Conservation (phyloP, 2,329 filamentous ascomycete genomes). For the Allantophomopsis cytisporea region DNA sequence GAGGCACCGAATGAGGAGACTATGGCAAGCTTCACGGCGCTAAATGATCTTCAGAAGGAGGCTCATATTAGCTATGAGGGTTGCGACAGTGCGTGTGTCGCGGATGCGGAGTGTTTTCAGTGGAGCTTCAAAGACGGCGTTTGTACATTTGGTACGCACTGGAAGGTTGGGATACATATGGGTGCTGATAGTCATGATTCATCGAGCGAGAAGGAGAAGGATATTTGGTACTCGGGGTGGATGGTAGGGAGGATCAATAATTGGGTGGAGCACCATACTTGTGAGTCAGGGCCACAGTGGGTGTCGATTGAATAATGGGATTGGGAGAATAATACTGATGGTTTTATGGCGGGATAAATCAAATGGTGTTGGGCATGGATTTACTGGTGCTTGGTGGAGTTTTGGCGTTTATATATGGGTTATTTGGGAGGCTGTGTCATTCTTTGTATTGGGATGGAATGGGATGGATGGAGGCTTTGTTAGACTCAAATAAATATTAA, state of each 20-base stretch:
- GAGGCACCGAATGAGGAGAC: slow-evolving; percentile 26
- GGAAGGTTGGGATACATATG: slow-evolving; percentile 6
- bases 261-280: not conserved
- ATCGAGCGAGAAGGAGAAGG: slow-evolving; percentile 2
- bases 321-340: too few species aligned
- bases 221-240: slow-evolving; percentile 3
- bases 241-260: slow-evolving; percentile 2
- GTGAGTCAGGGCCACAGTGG: not conserved
- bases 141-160: too few species aligned
- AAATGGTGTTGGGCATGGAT: too few species aligned
- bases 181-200: slow-evolving; percentile 4
- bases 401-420: too few species aligned
- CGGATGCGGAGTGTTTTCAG: slow-evolving; percentile 19
- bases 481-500: too few species aligned
- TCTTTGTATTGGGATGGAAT: too few species aligned
- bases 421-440: too few species aligned
- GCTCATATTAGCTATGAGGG: slow-evolving; percentile 27
- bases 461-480: too few species aligned
- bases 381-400: too few species aligned
- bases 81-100: slow-evolving; percentile 34
- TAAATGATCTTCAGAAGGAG: slow-evolving; percentile 26
- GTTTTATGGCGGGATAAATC: too few species aligned
- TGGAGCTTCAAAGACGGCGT: slow-evolving; percentile 14
- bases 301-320: too few species aligned
- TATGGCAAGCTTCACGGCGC: slow-evolving; percentile 27